Base-by-base conservation (phyloP, 2,329 filamentous ascomycete genomes). In the Camptophora hylomeconis region DNA sequence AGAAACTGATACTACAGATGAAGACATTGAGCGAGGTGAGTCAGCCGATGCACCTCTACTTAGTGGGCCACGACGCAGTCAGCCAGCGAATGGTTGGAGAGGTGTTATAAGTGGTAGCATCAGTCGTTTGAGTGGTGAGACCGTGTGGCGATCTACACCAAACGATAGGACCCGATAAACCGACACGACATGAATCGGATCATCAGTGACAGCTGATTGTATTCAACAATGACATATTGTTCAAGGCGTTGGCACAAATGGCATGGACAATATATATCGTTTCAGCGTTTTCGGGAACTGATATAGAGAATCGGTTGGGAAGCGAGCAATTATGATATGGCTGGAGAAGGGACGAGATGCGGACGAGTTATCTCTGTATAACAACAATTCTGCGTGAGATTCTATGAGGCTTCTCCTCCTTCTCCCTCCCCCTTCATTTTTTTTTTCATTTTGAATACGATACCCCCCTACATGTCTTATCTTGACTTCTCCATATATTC, bases 91-190 rank as follows among this genome's bases (percentile, higher is more conserved):
- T 13, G 50, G 46, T 26, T 63, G 59, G 60, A 50, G 57, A 33
- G 56, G 56, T 20, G 47, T 62, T 30, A 49, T 59, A 17, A 52
- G 56, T 5, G 40, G 59, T 10, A 61, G 57, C 36, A 48, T 61
- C 28, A 60, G 56, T 14, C 54, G 56, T 10, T 47, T 64, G 6
- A 61, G 54, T 33, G 60, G 60, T 5, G 60, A 63, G 29, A 54
- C 56, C n/a, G 21, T 44, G 6, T 44, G 41, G 42, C 29, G 41
- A 24, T 34, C 42, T 23, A 43, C 39, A 8, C 41, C 42, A 5
- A 37, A 33, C 5, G 42, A 45, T 20, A 36, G 42, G 10, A 43
- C 34, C 17, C 32, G 42, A 24, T 45, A 31, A 42, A 8, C 20
- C 16, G 22, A 16, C 14, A 24, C 6, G 6, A 7, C 15, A 5